Conservation (phyloP, 2,329 filamentous ascomycete genomes). For the Hymenotorrendiella dingleyae region DNA sequence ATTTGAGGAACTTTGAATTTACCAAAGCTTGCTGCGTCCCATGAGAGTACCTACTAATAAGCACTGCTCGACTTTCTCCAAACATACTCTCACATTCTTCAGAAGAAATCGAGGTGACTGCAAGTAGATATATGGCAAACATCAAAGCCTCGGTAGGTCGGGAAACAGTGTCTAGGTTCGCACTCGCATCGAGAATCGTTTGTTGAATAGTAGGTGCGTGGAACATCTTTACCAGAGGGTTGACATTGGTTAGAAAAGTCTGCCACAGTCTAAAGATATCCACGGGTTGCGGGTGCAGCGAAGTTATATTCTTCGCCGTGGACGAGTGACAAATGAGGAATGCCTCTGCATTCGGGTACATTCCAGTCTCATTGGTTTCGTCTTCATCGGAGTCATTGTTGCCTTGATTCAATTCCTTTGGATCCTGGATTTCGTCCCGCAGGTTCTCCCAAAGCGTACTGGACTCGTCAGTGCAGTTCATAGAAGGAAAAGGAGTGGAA, state of each 20-base stretch:
- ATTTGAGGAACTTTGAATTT: constrained; percentile 61
- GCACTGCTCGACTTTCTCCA: constrained; percentile 43
- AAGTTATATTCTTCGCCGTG: constrained; percentile 36
- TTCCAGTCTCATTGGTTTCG: constrained; percentile 25
- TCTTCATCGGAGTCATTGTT: constrained; percentile 27
- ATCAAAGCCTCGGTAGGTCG: constrained; percentile 58
- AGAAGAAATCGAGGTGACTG: constrained; percentile 47
- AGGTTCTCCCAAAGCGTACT: constrained; percentile 28
- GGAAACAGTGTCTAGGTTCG: constrained; percentile 37
- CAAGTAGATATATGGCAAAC: constrained; percentile 58
- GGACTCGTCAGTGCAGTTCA: constrained; percentile 1
- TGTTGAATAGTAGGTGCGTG: constrained; percentile 61
- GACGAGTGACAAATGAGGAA: constrained; percentile 45
- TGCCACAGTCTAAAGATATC: constrained; percentile 64
- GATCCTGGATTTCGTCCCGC: constrained; percentile 25
- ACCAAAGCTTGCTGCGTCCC: constrained; percentile 61
- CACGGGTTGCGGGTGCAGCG: constrained; percentile 50
- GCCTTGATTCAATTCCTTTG: constrained; percentile 29
- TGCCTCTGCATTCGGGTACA: constrained; percentile 25
- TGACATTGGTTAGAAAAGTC: constrained; percentile 62
- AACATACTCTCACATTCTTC: constrained; percentile 48
- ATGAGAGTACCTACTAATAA: constrained; percentile 49
- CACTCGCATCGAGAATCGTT: constrained; percentile 56
- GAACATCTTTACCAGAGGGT: constrained; percentile 62
- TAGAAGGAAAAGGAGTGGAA: not conserved